Base-by-base conservation (phyloP, 106 monocot species). In the Iris macrosiphon region DNA sequence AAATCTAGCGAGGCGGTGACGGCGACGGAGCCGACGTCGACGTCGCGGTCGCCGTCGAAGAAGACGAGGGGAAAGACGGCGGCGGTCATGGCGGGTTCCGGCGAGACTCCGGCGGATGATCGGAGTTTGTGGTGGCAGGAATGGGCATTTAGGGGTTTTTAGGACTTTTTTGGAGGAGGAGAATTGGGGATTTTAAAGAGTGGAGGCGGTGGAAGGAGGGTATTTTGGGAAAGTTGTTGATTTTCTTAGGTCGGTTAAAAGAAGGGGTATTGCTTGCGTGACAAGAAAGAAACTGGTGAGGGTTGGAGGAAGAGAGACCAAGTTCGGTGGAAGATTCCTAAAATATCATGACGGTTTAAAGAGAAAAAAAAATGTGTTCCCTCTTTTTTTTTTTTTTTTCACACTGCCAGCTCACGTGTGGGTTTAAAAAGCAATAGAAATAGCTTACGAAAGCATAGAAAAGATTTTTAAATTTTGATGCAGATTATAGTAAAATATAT, bases 11-110 rank as follows among this genome's bases (percentile, higher is more conserved):
- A 22, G 22, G 62, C 18, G 48, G 47, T 5, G n/a, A 62, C 48
- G 14, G 53, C 20, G 23, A 83, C 55, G 33, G 45, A 55, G n/a
- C 77, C 83, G 32, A 78, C 8, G 27, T 78, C 70, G 41, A 73
- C 53, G 49, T 70, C 78, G 29, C 49, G 55, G 1, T 68, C 68
- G 7, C 82, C 77, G 46, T 77, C 73, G 49, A 61, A 65, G 65
- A 83, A 64, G 31, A 83, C 69, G 41, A 82, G 64, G 25, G 82
- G 68, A 31, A 82, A 67, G 22, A 31, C 61, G 18, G 68, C 76
- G 35, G 68, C 28, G 29, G 44, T 21, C 34, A 31, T 13, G 46
- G 15, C n/a, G 60, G 45, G 46, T 22, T 59, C 42, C 59, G 42
- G 59, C 29, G 29, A 16, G 40, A 15, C 27, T 17, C 28, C 59